Evolutionary conservation across 176 grass and related monocot species (phyloP), one percentile per base, ranked within the genome.

Genomic region (Eragrostis curvula): DNA sequence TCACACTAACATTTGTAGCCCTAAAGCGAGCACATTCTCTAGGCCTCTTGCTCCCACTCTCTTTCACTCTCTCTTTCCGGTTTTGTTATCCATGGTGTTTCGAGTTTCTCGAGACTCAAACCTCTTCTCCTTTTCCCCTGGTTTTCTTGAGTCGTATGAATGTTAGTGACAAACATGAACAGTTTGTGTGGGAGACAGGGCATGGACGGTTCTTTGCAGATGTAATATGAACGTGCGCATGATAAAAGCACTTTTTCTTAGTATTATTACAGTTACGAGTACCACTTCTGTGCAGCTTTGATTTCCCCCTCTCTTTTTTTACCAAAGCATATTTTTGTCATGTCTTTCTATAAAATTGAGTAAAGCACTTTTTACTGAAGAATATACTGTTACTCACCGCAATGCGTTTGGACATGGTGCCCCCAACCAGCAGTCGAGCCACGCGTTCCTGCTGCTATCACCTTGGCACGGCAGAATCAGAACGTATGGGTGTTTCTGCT

Each of bases 1-100:
- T 67, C 88, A 86, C 83, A 89, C 66, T 13, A 70, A 46, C 65
- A 85, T 65, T 63, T 85, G 78, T 70, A 56, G 29, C 82, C 76
- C 29, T 44, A 85, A 89, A 80, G 87, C 21, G 69, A 6, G 58
- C 67, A 29, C 75, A 67, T 59, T 49, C 69, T 84, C 87, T 29
- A 80, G 81, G 87, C 55, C 44, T 85, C 70, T 85, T 89, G 71
- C 81, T 85, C 46, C 64, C 77, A 15, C 28, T 8, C 16, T 28
- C 12, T 16, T 12, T 66, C 18, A 14, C 29, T 24, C 42, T 24
- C 48, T n/a, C 6, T 1, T 60, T 27, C 25, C 57, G 1, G 18
- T 53, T 50, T 73, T 74, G 9, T 49, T 60, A 48, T 28, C 51
- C 65, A 6, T 68, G 51, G 43, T 29, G 69, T 69, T 48, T 49